These are phyloP conservation scores for Plasmodium gaboni DNA, from an alignment of 169 alveolate genomes.

Conservation along the genomic window DNA sequence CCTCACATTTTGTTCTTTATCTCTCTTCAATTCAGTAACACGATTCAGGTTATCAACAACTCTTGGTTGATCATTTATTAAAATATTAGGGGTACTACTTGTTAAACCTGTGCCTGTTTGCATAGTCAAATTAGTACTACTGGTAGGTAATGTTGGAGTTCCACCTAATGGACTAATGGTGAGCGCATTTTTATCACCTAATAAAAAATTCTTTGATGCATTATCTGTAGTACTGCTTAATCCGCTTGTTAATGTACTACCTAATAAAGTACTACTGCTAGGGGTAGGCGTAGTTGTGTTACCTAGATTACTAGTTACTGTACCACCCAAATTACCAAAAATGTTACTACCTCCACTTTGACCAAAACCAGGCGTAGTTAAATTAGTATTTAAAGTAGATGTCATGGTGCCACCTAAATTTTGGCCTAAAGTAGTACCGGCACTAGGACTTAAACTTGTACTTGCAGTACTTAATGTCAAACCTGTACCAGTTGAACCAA, in stretches of 20 bases:
- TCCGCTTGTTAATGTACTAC: background rate
- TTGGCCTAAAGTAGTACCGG: constrained; percentile 32
- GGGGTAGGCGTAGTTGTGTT: background rate
- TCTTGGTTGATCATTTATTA: constrained; percentile 4
- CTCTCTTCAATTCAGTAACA: constrained; percentile 23
- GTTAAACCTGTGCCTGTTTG: background rate
- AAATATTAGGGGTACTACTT: constrained; percentile 2
- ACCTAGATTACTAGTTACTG: constrained; percentile 30
- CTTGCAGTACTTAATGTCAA: constrained; percentile 14
- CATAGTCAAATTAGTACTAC: no score
- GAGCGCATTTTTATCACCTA: constrained; percentile 16
- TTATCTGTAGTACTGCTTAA: background rate
- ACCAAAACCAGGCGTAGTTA: constrained; percentile 9
- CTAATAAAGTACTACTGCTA: background rate
- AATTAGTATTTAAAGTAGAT: constrained; percentile 18
- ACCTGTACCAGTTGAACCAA: constrained; percentile 48
- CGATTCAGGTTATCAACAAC: background rate
- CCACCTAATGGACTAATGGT: background rate
- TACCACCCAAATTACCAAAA: constrained; percentile 28
- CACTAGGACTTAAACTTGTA: background rate
- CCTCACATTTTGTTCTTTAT: constrained; percentile 13
- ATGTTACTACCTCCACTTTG: constrained; percentile 12
- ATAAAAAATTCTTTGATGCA: constrained; percentile 1
- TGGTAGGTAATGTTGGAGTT: no score
- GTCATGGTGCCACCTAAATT: constrained; percentile 16